Evolutionary conservation across 371 early-diverging fungal genomes (phyloP).

Genomic region (Mortierella sp.): DNA sequence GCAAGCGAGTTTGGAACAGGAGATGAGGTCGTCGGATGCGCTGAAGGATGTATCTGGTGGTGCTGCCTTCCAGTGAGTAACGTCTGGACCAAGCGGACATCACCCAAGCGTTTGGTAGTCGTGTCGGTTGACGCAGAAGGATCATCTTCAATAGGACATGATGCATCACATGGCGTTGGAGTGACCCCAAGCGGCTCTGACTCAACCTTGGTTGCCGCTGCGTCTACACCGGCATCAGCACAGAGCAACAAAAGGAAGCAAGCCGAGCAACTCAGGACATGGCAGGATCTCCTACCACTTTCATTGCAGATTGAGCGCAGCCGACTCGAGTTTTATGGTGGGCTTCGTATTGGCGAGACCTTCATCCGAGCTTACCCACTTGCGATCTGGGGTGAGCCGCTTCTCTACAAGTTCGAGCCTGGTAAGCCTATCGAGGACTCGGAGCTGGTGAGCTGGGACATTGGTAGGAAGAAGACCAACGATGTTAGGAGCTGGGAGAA

Average conservation of each 20-base stretch:
- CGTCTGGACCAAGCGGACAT: constrained; percentile 37
- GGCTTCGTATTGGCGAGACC: constrained; percentile 40
- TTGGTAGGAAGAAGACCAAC: constrained; percentile 25
- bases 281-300: constrained; percentile 48
- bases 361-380: constrained; percentile 49
- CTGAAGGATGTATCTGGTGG: constrained; percentile 45
- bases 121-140: constrained; percentile 12
- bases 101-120: constrained; percentile 29
- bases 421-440: constrained; percentile 21
- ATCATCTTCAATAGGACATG: no score
- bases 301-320: constrained; percentile 43
- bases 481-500: constrained; percentile 45
- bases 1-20: constrained; percentile 14
- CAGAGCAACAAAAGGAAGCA: background rate
- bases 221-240: background rate
- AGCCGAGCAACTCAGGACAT: constrained; percentile 4
- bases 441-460: constrained; percentile 16
- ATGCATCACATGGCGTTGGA: no score
- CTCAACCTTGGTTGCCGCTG: background rate
- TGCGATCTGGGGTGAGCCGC: constrained; percentile 44
- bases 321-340: constrained; percentile 32
- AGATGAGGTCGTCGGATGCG: constrained; percentile 24
- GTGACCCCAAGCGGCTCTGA: background rate
- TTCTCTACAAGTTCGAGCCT: constrained; percentile 40
- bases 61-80: constrained; percentile 28